These are phyloP conservation scores for Cryphonectria carpinicola DNA, from an alignment of 2,329 filamentous ascomycete species.

Conservation along the genomic window DNA sequence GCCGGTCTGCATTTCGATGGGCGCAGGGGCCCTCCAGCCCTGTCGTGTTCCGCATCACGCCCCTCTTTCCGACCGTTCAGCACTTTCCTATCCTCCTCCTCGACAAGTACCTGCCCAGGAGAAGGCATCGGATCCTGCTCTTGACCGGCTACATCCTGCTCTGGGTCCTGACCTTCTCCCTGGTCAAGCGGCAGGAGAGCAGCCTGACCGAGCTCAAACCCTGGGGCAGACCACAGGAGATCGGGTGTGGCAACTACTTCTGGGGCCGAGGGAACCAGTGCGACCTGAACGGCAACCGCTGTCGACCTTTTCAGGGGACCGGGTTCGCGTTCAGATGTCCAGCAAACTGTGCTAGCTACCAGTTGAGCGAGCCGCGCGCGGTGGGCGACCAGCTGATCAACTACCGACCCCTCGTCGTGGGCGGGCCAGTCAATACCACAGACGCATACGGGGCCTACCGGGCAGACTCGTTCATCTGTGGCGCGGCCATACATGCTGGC, in stretches of 20 bases:
- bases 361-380: slow-evolving; percentile 72
- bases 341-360: slow-evolving; percentile 68
- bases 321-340: slow-evolving; percentile 77
- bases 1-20: slow-evolving; percentile 52
- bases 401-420: slow-evolving; percentile 69
- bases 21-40: slow-evolving; percentile 59
- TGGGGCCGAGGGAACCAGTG: slow-evolving; percentile 74
- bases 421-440: slow-evolving; percentile 57
- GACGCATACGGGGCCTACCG: slow-evolving; percentile 68
- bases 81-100: slow-evolving; percentile 67
- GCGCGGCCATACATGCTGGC: slow-evolving; percentile 75
- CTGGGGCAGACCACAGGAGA: slow-evolving; percentile 67
- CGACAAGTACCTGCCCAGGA: slow-evolving; percentile 63
- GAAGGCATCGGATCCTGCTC: slow-evolving; percentile 61
- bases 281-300: slow-evolving; percentile 74
- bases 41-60: slow-evolving; percentile 55
- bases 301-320: slow-evolving; percentile 73
- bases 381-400: slow-evolving; percentile 71
- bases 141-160: slow-evolving; percentile 63
- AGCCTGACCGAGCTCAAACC: slow-evolving; percentile 64
- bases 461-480: slow-evolving; percentile 80
- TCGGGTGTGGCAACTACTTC: slow-evolving; percentile 70
- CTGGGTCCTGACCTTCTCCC: slow-evolving; percentile 72
- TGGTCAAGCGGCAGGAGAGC: slow-evolving; percentile 69
- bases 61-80: slow-evolving; percentile 69